Base-by-base conservation (phyloP, 1,284 basidiomycete species). In the Cryptococcus sp. region DNA sequence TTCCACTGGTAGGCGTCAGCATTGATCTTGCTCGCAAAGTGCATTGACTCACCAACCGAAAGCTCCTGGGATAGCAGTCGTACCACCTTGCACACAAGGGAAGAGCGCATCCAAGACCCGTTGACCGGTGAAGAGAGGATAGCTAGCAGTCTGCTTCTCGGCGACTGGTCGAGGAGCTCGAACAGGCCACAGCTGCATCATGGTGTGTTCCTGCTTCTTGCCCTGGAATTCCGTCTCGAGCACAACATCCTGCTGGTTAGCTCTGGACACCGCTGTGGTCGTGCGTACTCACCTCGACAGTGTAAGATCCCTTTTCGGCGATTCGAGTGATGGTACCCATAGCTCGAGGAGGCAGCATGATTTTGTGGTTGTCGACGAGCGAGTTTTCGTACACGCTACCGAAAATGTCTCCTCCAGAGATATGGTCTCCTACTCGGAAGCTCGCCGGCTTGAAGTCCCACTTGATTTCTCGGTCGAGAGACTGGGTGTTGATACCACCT, bases 151-250 rank as follows among this genome's bases (percentile, higher is more conserved):
- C 62, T 90, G 82, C 76, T 98, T 98, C 76, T 97, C 87, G 33
- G 88, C 79, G 35, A 92, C 87, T 18, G 95, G 95, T 56, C 95
- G 84, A 47, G 95, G 93, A 21, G 94, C 95, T 72, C 95, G 90
- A 54, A 98, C 95, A 57, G 95, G 95, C 95, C 95, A 99, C 33
- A 93, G 78, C 70, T 98, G 94, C 85, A 94, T 88, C 84, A 99
- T 85, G 11, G 87, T 86, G 73, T 97, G 93, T 66, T 92, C 80
- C 18, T 91, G 88, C 50, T 80, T 87, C 78, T 93, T 91, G 60
- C 94, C 95, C 59, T 98, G 84, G 70, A 99, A 98, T 69, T 98
- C 95, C 26, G 93, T 97, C 76, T 97, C 94, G 49, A 97, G 78
- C 11, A 99, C 87, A 41, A 94, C 79, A 69, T 99, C 94, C 87